Percentiles rank a stretch among this genome's conserved stretches.
phyloP scores from a whole-genome alignment of 1,284 basidiomycete species.

The Ganoderma lingzhi region DNA sequence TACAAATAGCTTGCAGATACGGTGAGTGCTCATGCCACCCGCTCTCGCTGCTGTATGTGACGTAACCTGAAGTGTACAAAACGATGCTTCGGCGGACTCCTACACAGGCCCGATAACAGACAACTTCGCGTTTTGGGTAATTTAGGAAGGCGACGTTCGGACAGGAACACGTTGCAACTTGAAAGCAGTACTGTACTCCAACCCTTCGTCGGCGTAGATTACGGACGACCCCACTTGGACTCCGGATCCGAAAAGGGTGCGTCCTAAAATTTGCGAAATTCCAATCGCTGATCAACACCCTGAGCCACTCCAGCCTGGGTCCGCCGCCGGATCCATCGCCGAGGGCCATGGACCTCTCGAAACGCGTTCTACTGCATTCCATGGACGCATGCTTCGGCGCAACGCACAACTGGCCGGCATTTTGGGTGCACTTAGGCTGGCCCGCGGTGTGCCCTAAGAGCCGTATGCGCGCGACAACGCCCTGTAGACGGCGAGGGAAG shows the following conservation, averaged over 20 bases:
- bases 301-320: too few relatives aligned
- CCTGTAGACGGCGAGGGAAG: not conserved
- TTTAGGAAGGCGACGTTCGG: too few relatives aligned
- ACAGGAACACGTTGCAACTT: too few relatives aligned
- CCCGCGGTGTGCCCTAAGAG: not conserved
- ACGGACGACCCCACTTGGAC: not conserved
- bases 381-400: not conserved
- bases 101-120: too few relatives aligned
- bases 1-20: not conserved
- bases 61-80: too few relatives aligned
- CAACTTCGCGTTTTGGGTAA: too few relatives aligned
- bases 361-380: not conserved
- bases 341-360: not conserved
- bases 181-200: too few relatives aligned
- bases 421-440: not conserved
- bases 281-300: too few relatives aligned
- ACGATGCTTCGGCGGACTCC: too few relatives aligned
- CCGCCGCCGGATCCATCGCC: not conserved
- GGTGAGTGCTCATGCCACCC: not conserved
- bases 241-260: not conserved
- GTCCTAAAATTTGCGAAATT: not conserved
- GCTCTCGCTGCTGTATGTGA: too few relatives aligned
- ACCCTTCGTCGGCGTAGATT: not conserved
- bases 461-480: not conserved
- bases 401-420: not conserved